Evolutionary conservation across 352 stramenopile genomes (phyloP).

Genomic region (Peronosclerospora sorghi): DNA sequence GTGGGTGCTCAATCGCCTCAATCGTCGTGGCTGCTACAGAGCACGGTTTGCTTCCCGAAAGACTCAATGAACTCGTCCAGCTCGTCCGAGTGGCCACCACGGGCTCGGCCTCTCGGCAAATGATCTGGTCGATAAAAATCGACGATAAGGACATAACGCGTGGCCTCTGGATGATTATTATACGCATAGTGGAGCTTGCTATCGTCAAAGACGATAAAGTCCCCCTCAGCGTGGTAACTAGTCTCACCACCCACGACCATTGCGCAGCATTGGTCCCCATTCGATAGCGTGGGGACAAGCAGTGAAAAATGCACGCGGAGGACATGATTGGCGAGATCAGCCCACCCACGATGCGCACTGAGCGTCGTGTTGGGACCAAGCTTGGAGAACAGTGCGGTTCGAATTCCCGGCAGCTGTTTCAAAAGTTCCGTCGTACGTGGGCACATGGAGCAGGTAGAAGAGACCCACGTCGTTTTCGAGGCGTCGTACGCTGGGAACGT

Average conservation of each 20-base stretch:
- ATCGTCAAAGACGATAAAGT: conserved; percentile 87
- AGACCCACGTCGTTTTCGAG: conserved; percentile 76
- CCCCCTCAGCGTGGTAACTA: conserved; percentile 49
- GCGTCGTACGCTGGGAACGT: conserved; percentile 83
- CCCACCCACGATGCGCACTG: conserved; percentile 70
- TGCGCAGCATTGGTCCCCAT: conserved; percentile 49
- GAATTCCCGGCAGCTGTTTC: conserved; percentile 45
- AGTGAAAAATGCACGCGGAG: conserved; percentile 73
- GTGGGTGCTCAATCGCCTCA: conserved; percentile 9
- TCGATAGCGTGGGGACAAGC: conserved; percentile 42
- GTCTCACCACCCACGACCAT: conserved; percentile 73
- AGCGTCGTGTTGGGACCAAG: conserved; percentile 72
- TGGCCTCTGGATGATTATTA: conserved; percentile 60
- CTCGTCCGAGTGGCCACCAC: conserved; percentile 78
- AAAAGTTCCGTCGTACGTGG: conserved; percentile 71
- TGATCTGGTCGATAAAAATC: conserved; percentile 80
- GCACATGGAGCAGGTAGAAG: conserved; percentile 60
- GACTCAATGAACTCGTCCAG: conserved; percentile 83
- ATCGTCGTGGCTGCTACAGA: conserved; percentile 3
- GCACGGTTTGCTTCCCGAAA: conserved; percentile 51
- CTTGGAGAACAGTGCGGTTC: conserved; percentile 85
- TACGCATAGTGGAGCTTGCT: conserved; percentile 86
- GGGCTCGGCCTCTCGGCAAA: conserved; percentile 64
- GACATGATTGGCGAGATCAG: conserved; percentile 85
- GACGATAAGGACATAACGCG: conserved; percentile 76